Conservation (phyloP, 306 rosid genomes). For the Biancaea sappan region DNA sequence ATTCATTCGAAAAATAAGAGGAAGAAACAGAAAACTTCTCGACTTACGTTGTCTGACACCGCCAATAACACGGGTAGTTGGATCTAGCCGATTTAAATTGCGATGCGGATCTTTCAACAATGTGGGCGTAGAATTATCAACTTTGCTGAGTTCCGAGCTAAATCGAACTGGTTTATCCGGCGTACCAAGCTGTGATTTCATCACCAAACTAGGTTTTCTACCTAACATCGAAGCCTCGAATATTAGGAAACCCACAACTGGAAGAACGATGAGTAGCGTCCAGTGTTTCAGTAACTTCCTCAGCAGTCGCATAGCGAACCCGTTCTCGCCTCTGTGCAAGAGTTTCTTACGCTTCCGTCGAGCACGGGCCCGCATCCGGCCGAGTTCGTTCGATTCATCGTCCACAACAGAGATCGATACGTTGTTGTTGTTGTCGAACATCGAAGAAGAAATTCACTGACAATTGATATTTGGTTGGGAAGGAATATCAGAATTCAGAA, state of each 20-base stretch:
- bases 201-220: constrained; percentile 33
- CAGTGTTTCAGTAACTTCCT: constrained; percentile 62
- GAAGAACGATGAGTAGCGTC: constrained; percentile 63
- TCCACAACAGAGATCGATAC: constrained; percentile 71
- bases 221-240: constrained; percentile 65
- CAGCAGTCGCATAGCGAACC: constrained; percentile 42
- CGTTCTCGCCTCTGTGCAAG: constrained; percentile 44
- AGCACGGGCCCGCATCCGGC: constrained; percentile 70
- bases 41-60: constrained; percentile 88
- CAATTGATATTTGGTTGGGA: not conserved
- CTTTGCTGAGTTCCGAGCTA: constrained; percentile 10
- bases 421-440: constrained; percentile 62
- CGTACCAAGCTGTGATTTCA: constrained; percentile 10
- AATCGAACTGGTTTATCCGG: not conserved
- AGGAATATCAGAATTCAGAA: not conserved
- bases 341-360: constrained; percentile 79
- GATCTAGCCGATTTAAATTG: constrained; percentile 84
- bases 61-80: constrained; percentile 61
- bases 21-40: not conserved
- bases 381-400: constrained; percentile 81
- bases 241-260: constrained; percentile 58
- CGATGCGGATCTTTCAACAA: constrained; percentile 44
- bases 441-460: constrained; percentile 23
- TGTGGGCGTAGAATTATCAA: constrained; percentile 19
- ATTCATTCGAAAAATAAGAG: not conserved